A percentile compares a stretch with the other conserved stretches of the same genome.
phyloP scores from a whole-genome alignment of 2,329 filamentous ascomycete genomes.

The Annulohypoxylon truncatum region DNA sequence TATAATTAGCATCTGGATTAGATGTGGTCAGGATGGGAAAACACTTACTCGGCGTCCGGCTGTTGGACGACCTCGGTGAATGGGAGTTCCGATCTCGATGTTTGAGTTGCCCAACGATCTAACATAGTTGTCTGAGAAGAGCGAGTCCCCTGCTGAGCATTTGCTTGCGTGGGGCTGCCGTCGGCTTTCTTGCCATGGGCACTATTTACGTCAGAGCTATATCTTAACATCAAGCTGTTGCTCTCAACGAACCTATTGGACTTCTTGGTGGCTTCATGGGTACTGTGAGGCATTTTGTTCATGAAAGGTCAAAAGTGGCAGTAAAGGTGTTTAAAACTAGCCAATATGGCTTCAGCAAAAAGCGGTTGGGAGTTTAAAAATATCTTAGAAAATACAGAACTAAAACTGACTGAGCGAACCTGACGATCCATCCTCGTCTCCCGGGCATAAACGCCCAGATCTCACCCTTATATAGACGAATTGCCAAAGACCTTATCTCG shows the following conservation, averaged over 20 bases:
- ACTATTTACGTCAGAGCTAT: slow-evolving; percentile 39
- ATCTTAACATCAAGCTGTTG: slow-evolving; percentile 1
- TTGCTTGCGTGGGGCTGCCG: slow-evolving; percentile 3
- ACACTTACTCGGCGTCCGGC: slow-evolving; percentile 37
- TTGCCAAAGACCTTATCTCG: slow-evolving; percentile 14
- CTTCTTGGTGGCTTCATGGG: slow-evolving; percentile 32
- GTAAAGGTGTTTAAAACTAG: slow-evolving; percentile 1
- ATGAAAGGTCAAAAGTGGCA: neutral
- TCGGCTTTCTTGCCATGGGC: slow-evolving; percentile 3
- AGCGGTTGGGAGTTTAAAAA: slow-evolving; percentile 3
- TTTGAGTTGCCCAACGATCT: slow-evolving; percentile 44
- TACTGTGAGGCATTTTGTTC: slow-evolving; percentile 44
- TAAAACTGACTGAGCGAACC: slow-evolving; percentile 39
- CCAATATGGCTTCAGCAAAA: slow-evolving; percentile 2
- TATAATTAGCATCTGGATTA: slow-evolving; percentile 30
- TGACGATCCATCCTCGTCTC: slow-evolving; percentile 2
- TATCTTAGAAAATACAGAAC: slow-evolving; percentile 27
- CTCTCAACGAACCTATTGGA: slow-evolving; percentile 39
- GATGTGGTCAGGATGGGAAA: slow-evolving; percentile 1
- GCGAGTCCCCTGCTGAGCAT: neutral
- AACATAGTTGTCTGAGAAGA: slow-evolving; percentile 42
- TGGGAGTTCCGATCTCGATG: slow-evolving; percentile 42
- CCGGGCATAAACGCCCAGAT: slow-evolving; percentile 2
- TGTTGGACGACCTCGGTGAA: slow-evolving; percentile 46
- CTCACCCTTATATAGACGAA: slow-evolving; percentile 35